These are phyloP conservation scores for Withania somnifera DNA, from an alignment of 305 asterid species.

Conservation along the genomic window DNA sequence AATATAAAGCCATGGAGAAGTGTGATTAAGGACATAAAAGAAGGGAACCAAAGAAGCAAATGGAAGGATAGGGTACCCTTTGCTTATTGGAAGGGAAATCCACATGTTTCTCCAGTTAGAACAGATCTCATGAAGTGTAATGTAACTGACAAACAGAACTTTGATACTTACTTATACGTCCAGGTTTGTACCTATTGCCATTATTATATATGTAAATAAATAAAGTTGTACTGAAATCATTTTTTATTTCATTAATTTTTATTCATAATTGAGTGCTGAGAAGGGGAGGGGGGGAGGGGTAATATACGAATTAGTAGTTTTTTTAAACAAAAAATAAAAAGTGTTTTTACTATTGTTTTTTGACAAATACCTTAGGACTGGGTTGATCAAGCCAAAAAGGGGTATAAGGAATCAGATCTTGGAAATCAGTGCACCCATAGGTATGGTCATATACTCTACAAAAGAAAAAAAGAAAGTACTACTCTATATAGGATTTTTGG, in stretches of 20 bases:
- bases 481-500: no score
- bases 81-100: conserved; percentile 97
- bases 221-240: no score
- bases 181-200: conserved; percentile 30
- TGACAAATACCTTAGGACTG: conserved; percentile 44
- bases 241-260: background rate
- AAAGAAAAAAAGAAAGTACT: background rate
- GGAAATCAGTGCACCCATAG: conserved; percentile 82
- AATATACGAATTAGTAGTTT: no score
- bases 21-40: conserved; percentile 49
- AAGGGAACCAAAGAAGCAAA: conserved; percentile 54
- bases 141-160: conserved; percentile 42
- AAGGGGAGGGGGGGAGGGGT: no score
- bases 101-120: conserved; percentile 57
- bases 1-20: conserved; percentile 84
- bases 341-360: background rate
- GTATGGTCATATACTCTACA: conserved; percentile 4
- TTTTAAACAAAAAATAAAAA: no score
- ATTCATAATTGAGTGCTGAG: no score
- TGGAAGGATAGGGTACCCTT: conserved; percentile 82
- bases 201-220: background rate
- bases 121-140: conserved; percentile 74
- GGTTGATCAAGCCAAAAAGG: conserved; percentile 42
- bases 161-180: conserved; percentile 59
- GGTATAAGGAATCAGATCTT: conserved; percentile 60